These are phyloP conservation scores for Sporothrix brunneoviolacea DNA, from an alignment of 2,329 filamentous ascomycete species.

Conservation along the genomic window DNA sequence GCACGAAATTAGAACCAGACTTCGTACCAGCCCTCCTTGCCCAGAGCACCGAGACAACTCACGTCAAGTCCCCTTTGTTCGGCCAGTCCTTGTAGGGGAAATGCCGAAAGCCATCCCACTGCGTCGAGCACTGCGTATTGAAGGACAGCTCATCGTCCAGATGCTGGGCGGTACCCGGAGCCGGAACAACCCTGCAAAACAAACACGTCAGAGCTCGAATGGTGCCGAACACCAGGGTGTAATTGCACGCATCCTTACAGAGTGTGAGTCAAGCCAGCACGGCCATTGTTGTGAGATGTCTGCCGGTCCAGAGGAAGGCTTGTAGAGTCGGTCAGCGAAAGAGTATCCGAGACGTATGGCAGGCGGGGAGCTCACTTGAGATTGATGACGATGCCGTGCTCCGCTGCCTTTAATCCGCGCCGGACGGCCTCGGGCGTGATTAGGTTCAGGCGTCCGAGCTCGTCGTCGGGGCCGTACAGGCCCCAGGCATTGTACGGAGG, in stretches of 20 bases:
- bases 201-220: too few relatives aligned
- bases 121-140: slow-evolving; percentile 32
- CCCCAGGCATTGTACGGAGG: slow-evolving; percentile 34
- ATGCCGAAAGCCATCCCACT: slow-evolving; percentile 35
- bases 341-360: neutral
- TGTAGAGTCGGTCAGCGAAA: neutral
- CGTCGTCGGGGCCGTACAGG: slow-evolving; percentile 38
- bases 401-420: slow-evolving; percentile 3
- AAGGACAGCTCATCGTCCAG: slow-evolving; percentile 27
- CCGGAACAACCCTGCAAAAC: neutral
- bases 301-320: neutral
- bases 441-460: slow-evolving; percentile 25
- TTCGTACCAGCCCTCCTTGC: too few relatives aligned
- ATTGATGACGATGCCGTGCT: slow-evolving; percentile 7
- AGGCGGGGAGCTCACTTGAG: neutral
- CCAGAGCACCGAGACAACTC: too few relatives aligned
- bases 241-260: too few relatives aligned
- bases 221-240: too few relatives aligned
- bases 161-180: neutral
- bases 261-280: neutral
- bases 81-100: slow-evolving; percentile 29
- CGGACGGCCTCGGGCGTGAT: slow-evolving; percentile 11
- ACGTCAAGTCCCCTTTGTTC: neutral
- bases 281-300: neutral
- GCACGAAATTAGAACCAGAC: too few relatives aligned